Percentiles rank a stretch among this genome's conserved stretches.
Evolutionary conservation across 331 rosid genomes (phyloP).

Genomic region (Phaseolus coccineus): DNA sequence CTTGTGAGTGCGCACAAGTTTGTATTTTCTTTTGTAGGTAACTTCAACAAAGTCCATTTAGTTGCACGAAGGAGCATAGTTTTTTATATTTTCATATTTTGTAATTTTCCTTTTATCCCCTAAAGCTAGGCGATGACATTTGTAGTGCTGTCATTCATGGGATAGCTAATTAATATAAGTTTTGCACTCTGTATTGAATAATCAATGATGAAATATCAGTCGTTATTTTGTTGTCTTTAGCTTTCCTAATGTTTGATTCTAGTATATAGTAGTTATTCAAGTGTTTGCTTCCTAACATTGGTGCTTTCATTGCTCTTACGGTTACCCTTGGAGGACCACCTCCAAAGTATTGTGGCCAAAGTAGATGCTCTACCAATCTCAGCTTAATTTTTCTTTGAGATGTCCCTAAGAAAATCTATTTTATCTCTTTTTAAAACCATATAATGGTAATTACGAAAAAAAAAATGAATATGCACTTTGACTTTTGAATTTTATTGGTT

Average conservation of each 20-base stretch:
- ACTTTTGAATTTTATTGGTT: constrained; percentile 1
- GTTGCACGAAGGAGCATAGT: not conserved
- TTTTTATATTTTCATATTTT: not conserved
- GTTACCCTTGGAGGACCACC: too few relatives aligned
- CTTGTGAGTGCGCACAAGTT: constrained; percentile 7
- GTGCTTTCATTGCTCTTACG: not conserved
- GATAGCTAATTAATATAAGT: too few relatives aligned
- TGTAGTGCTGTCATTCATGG: not conserved
- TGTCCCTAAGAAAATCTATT: constrained; percentile 5
- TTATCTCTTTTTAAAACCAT: not conserved
- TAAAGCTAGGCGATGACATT: not conserved
- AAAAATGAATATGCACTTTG: not conserved
- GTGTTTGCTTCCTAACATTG: too few relatives aligned
- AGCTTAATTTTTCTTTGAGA: not conserved
- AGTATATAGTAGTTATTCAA: too few relatives aligned
- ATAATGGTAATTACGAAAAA: not conserved
- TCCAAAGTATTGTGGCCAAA: too few relatives aligned
- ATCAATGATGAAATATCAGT: not conserved
- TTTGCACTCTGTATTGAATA: not conserved
- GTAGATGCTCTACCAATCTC: not conserved
- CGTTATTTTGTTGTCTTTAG: not conserved
- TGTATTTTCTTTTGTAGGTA: not conserved
- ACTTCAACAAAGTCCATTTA: constrained; percentile 19
- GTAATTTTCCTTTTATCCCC: not conserved
- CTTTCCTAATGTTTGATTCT: too few relatives aligned